Evolutionary conservation across 1,284 basidiomycete genomes (phyloP), one percentile per base, ranked within the genome.

Genomic region (Fistulinella staudtii): DNA sequence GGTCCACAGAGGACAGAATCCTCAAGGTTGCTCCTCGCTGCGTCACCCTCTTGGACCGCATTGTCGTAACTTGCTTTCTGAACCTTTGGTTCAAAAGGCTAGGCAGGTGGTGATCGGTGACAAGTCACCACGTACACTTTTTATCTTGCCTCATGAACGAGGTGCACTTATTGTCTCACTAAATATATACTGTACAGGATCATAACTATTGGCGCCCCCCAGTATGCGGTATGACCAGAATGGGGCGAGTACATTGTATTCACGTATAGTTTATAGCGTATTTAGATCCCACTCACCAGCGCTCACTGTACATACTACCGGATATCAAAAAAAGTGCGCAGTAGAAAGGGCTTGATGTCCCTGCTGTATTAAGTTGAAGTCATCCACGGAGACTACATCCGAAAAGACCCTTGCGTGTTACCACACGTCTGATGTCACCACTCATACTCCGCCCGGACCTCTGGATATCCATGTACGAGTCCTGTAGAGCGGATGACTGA

Each of bases 31-130:
- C 66, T 23, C 57, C 63, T 24, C 67, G 69, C 20, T 70, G 55
- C 29, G 70, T 71, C 37, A 52, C 51, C 18, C 66, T 77, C 41
- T 57, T 80, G 34, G 79, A 80, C 58, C 71, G 75, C 27, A 50
- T 81, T 24, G 71, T 79, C 20, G 72, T 80, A 39, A 79, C 77
- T 18, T 77, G 74, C 50, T 67, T 79, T 53, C 58, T 80, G 52
- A 75, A 80, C 55, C 51, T 74, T 20, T 80, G 78, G 76, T 69
- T 76, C 56, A 69, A 65, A 56, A 64, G 60, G 33, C 53, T 68
- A 28, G 67, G 67, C 4, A 58, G 63, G 33, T 76, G 75, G 72
- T 75, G 57, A n/a, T n/a, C n/a, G n/a, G n/a, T n/a, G n/a, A n/a
- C n/a, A 63, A 43, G 21, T 24, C 18, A 15, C 20, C 2, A 20